phyloP scores from a whole-genome alignment of 768 basidiomycete species.

The Calocera cornea region DNA sequence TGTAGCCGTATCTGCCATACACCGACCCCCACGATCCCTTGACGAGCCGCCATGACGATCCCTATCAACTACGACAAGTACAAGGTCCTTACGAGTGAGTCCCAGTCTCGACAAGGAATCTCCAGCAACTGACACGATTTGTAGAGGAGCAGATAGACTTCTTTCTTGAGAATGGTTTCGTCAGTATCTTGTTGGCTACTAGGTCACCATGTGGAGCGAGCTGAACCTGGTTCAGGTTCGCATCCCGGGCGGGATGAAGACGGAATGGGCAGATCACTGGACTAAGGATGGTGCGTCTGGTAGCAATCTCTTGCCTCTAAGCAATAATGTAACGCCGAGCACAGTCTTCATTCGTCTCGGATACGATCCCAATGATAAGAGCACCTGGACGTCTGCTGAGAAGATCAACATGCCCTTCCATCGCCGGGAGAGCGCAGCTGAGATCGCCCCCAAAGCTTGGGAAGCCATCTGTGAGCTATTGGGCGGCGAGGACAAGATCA shows the following conservation, averaged over 20 bases:
- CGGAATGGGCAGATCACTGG: neutral
- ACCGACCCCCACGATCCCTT: neutral
- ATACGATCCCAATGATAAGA: slow-evolving; percentile 37
- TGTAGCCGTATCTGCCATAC: neutral
- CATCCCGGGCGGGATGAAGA: neutral
- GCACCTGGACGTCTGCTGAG: slow-evolving; percentile 33
- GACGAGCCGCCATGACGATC: neutral
- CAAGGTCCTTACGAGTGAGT: neutral
- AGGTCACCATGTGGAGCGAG: too few species aligned
- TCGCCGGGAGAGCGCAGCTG: slow-evolving; percentile 31
- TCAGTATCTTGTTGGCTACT: neutral
- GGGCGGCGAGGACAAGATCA: slow-evolving; percentile 46
- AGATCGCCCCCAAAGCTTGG: slow-evolving; percentile 44
- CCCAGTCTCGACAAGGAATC: neutral
- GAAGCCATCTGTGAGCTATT: slow-evolving; percentile 48
- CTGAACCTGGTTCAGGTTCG: too few species aligned
- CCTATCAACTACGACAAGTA: neutral
- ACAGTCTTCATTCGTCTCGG: slow-evolving; percentile 11
- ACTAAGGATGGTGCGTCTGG: neutral
- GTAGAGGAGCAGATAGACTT: neutral
- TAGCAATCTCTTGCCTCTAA: neutral
- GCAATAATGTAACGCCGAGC: neutral
- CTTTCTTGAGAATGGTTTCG: neutral
- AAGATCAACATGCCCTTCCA: slow-evolving; percentile 42
- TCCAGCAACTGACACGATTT: neutral